phyloP scores from a whole-genome alignment of 345 rosid species.

The Hevea brasiliensis region DNA sequence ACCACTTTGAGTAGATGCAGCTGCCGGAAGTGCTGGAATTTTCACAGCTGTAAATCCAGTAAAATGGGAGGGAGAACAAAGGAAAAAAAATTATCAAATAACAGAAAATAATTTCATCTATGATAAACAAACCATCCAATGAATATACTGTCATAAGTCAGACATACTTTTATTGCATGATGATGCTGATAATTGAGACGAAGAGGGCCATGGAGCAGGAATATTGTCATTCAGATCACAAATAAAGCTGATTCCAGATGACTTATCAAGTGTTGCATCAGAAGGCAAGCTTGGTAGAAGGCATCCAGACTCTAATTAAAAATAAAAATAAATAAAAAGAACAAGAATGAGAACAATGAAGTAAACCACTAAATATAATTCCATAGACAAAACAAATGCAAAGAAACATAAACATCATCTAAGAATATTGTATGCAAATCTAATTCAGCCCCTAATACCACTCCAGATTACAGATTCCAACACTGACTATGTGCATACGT shows the following conservation, averaged over 20 bases:
- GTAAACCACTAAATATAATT: constrained; percentile 11
- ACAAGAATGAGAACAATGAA: background rate
- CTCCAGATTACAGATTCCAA: background rate
- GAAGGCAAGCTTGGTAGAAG: constrained; percentile 96
- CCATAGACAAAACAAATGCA: background rate
- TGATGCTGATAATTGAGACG: constrained; percentile 54
- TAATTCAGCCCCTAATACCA: background rate
- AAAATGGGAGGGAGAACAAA: background rate
- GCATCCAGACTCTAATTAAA: constrained; percentile 72
- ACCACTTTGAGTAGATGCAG: constrained; percentile 76
- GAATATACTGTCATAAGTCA: background rate
- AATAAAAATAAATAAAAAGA: background rate
- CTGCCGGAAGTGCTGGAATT: constrained; percentile 96
- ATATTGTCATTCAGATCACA: constrained; percentile 97
- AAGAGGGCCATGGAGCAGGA: constrained; percentile 90
- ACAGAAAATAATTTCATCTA: background rate
- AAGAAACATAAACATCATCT: background rate
- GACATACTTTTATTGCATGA: constrained; percentile 74
- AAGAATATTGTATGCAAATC: background rate
- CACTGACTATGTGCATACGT: background rate
- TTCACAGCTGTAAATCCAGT: constrained; percentile 53
- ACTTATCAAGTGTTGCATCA: constrained; percentile 81
- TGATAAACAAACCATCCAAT: background rate
- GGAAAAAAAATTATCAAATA: background rate
- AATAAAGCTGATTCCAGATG: constrained; percentile 80